Percentiles rank a stretch among this genome's conserved stretches.
Conservation (phyloP, 768 basidiomycete species). For the Sarcomyxa edulis region DNA sequence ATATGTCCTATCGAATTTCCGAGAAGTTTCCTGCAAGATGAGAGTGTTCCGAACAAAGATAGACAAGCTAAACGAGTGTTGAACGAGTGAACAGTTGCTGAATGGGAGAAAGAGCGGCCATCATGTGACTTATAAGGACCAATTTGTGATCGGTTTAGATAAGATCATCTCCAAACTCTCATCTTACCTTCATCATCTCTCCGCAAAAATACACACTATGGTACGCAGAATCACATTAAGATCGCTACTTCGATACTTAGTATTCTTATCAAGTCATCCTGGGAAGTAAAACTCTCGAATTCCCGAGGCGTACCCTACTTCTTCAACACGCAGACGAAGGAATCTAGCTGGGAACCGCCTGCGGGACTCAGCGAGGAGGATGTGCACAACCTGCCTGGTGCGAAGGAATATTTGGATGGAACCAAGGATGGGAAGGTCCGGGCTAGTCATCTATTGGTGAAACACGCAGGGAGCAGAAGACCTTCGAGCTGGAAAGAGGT, state of each 20-base stretch:
- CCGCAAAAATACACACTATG: conserved; percentile 8
- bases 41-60: too few relatives aligned
- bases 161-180: too few relatives aligned
- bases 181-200: too few relatives aligned
- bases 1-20: too few relatives aligned
- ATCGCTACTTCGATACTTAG: too few relatives aligned
- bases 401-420: conserved; percentile 37
- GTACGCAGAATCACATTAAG: too few relatives aligned
- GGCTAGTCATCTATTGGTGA: conserved; percentile 94
- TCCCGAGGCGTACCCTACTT: conserved; percentile 82
- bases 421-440: conserved; percentile 44
- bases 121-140: too few relatives aligned
- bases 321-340: conserved; percentile 65
- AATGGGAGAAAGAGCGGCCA: too few relatives aligned
- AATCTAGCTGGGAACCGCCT: conserved; percentile 82
- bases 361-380: conserved; percentile 55
- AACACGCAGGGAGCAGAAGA: conserved; percentile 76
- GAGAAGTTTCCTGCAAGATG: too few relatives aligned
- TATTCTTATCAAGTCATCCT: conserved; percentile 25
- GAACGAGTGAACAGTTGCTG: too few relatives aligned
- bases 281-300: conserved; percentile 88
- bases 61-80: too few relatives aligned
- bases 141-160: too few relatives aligned
- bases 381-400: conserved; percentile 61
- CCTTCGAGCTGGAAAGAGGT: conserved; percentile 87